phyloP scores from a whole-genome alignment of 1,139 yeast genomes.

The Williopsis jadinii region DNA sequence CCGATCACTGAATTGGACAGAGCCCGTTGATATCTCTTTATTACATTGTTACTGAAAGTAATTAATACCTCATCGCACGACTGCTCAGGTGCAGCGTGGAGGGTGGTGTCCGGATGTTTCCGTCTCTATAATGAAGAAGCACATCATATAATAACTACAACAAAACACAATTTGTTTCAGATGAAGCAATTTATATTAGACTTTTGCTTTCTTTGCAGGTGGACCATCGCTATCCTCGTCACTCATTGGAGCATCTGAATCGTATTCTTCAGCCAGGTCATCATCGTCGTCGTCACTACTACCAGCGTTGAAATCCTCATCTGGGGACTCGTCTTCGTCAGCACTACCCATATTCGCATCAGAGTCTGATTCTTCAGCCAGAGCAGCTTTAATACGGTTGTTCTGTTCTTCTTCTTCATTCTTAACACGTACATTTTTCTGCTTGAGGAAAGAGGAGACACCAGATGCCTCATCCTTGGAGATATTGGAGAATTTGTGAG shows the following conservation, averaged over 20 bases:
- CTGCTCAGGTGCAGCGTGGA: no score
- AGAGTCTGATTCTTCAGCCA: slow-evolving; percentile 54
- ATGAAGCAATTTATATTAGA: neutral
- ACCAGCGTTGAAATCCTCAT: slow-evolving; percentile 60
- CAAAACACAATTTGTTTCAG: no score
- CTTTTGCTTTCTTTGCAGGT: slow-evolving; percentile 20
- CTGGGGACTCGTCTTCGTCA: slow-evolving; percentile 63
- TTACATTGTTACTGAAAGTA: no score
- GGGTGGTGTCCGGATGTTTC: no score
- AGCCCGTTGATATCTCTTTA: no score
- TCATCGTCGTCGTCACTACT: slow-evolving; percentile 26
- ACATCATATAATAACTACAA: no score
- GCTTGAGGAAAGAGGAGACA: slow-evolving; percentile 68
- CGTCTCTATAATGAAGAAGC: no score
- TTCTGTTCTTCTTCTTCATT: slow-evolving; percentile 89
- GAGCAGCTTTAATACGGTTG: slow-evolving; percentile 68
- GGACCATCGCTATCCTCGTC: slow-evolving; percentile 17
- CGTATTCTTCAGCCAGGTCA: slow-evolving; percentile 14
- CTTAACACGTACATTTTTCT: slow-evolving; percentile 73
- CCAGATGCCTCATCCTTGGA: slow-evolving; percentile 83
- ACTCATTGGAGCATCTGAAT: slow-evolving; percentile 45
- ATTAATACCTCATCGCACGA: no score
- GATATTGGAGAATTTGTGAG: slow-evolving; percentile 84
- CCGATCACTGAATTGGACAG: no score
- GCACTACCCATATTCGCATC: slow-evolving; percentile 70